Evolutionary conservation across 73 alveolate species (phyloP).

Genomic region (Paramecium caudatum): DNA sequence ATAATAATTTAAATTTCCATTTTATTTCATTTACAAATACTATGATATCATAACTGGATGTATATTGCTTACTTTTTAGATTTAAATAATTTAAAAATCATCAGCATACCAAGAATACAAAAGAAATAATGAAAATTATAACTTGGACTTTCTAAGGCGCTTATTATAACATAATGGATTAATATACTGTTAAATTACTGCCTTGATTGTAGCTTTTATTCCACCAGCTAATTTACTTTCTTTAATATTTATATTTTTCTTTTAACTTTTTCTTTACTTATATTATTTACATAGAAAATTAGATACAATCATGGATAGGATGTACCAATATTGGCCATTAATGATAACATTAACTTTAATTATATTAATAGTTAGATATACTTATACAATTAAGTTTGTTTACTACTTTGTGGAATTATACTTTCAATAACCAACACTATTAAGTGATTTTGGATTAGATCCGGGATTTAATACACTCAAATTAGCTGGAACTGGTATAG

Average conservation of each 20-base stretch:
- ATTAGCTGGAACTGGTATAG: conserved; percentile 47
- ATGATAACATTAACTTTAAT: conserved; percentile 12
- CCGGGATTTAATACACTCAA: conserved; percentile 48
- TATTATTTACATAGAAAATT: conserved; percentile 21
- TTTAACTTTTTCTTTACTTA: conserved; percentile 15
- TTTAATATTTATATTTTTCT: conserved; percentile 39
- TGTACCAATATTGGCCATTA: conserved; percentile 29
- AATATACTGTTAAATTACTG: conserved; percentile 26
- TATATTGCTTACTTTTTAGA: conserved; percentile 48
- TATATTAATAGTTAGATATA: conserved; percentile 14
- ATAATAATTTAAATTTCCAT: conserved; percentile 29
- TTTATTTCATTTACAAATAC: conserved; percentile 48
- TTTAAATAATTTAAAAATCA: conserved; percentile 23
- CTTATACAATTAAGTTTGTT: conserved; percentile 35
- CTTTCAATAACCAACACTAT: conserved; percentile 48
- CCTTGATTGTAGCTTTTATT: conserved; percentile 43
- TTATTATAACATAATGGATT: conserved; percentile 3
- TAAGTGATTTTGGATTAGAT: conserved; percentile 45
- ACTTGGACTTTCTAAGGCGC: neutral
- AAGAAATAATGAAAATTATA: neutral
- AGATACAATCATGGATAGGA: conserved; percentile 7
- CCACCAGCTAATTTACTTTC: conserved; percentile 66
- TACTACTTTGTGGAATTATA: conserved; percentile 44
- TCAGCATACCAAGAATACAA: conserved; percentile 13
- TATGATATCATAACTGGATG: conserved; percentile 66